These are phyloP conservation scores for Aegilops umbellulata DNA, from an alignment of 176 grass and related monocot species.

Conservation along the genomic window DNA sequence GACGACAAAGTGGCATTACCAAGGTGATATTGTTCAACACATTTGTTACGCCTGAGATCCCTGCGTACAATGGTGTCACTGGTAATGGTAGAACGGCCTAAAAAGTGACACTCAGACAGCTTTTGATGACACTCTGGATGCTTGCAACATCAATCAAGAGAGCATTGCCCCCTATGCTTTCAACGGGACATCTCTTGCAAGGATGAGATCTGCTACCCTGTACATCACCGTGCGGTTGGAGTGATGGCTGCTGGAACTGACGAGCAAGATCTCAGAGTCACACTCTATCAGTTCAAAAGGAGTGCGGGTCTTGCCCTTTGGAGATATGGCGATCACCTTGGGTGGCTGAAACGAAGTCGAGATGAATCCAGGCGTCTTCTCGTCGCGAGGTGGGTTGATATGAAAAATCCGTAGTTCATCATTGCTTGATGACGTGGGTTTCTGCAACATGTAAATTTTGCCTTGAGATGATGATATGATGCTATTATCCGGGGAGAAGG, in stretches of 20 bases:
- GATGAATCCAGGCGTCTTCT: neutral
- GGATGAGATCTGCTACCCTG: neutral
- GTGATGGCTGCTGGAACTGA: neutral
- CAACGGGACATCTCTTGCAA: neutral
- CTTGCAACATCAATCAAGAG: neutral
- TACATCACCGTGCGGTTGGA: neutral
- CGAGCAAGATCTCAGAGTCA: neutral
- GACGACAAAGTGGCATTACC: neutral
- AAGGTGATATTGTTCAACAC: neutral
- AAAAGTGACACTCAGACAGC: neutral
- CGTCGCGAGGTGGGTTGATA: neutral
- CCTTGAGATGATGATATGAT: neutral
- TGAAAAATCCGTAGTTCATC: neutral
- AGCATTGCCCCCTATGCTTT: neutral
- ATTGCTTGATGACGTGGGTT: neutral
- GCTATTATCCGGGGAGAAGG: too few species aligned
- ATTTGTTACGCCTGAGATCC: neutral
- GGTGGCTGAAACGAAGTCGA: neutral
- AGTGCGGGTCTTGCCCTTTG: too few species aligned
- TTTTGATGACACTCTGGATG: neutral
- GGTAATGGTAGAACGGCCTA: too few species aligned
- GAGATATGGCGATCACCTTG: neutral
- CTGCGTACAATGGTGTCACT: neutral
- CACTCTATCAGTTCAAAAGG: neutral
- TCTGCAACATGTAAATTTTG: neutral